Percentiles rank a stretch among this genome's conserved stretches.
phyloP scores from a whole-genome alignment of 192 early-diverging fungal genomes.

The Chytriomyces hyalinus region DNA sequence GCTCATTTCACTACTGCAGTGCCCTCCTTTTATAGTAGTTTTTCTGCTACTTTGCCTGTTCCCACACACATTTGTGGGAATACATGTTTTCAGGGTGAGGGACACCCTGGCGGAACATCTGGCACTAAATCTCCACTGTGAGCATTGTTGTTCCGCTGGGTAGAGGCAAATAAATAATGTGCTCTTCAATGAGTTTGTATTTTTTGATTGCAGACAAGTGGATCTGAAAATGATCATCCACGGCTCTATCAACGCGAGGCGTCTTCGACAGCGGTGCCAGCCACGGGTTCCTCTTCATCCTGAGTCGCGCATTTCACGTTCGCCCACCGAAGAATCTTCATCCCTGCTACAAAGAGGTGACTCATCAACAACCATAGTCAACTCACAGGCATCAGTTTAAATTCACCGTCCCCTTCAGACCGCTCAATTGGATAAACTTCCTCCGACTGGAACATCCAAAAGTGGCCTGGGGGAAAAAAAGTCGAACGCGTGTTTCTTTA shows the following conservation, averaged over 20 bases:
- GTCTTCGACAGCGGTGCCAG: neutral
- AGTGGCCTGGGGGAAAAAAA: slow-evolving; percentile 43
- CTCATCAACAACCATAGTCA: neutral
- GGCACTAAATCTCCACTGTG: no score
- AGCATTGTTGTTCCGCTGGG: no score
- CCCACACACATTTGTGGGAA: no score
- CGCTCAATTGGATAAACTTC: slow-evolving; percentile 52
- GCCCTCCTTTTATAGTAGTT: no score
- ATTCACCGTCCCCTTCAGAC: neutral
- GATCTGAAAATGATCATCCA: no score
- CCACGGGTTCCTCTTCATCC: slow-evolving; percentile 18
- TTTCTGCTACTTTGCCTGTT: no score
- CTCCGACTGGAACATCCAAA: slow-evolving; percentile 60
- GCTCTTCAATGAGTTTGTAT: no score
- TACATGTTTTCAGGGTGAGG: no score
- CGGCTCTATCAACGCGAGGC: neutral
- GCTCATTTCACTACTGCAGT: no score
- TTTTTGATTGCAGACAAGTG: no score
- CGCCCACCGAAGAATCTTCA: slow-evolving; percentile 37
- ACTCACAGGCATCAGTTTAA: slow-evolving; percentile 10
- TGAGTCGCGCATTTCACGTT: slow-evolving; percentile 25
- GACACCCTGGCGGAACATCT: no score
- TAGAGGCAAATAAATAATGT: no score
- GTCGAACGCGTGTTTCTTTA: neutral
- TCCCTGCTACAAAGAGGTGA: neutral